These are phyloP conservation scores for Paraglomus occultum DNA, from an alignment of 192 early-diverging fungal genomes.

Conservation along the genomic window DNA sequence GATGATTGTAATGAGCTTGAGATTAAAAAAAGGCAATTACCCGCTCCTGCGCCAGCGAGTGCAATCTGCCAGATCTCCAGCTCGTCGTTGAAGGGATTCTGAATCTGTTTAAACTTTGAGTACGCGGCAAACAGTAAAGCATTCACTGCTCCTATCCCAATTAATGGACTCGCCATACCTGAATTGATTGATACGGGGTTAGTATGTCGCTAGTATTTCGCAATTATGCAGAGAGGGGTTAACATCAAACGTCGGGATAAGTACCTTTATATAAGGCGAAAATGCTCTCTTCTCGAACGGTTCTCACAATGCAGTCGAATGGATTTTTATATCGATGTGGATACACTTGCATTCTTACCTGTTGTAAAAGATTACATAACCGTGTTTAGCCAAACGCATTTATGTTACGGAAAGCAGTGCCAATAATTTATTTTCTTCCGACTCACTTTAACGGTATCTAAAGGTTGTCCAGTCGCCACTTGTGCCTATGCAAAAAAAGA, in stretches of 20 bases:
- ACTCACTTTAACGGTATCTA: constrained; percentile 79
- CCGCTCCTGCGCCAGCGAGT: constrained; percentile 86
- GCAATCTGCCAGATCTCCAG: constrained; percentile 71
- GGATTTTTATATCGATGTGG: constrained; percentile 62
- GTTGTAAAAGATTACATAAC: constrained; percentile 34
- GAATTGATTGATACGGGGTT: not conserved
- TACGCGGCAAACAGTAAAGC: constrained; percentile 84
- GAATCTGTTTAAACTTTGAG: constrained; percentile 57
- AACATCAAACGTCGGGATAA: not conserved
- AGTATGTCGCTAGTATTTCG: not conserved
- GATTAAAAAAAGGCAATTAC: constrained; percentile 31
- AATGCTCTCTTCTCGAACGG: constrained; percentile 75
- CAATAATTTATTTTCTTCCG: not conserved
- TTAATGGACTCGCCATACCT: constrained; percentile 78
- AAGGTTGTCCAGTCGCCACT: constrained; percentile 68
- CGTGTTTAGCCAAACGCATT: not conserved
- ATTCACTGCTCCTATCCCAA: constrained; percentile 84
- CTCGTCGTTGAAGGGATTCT: constrained; percentile 41
- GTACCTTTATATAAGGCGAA: constrained; percentile 79
- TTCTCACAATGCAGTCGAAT: constrained; percentile 80
- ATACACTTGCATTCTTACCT: constrained; percentile 73
- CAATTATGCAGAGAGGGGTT: not conserved
- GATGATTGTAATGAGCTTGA: constrained; percentile 8
- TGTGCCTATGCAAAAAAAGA: constrained; percentile 35
- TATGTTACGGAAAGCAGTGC: not conserved